Evolutionary conservation across 2,329 filamentous ascomycete species (phyloP).

Genomic region (Sclerotinia nivalis): DNA sequence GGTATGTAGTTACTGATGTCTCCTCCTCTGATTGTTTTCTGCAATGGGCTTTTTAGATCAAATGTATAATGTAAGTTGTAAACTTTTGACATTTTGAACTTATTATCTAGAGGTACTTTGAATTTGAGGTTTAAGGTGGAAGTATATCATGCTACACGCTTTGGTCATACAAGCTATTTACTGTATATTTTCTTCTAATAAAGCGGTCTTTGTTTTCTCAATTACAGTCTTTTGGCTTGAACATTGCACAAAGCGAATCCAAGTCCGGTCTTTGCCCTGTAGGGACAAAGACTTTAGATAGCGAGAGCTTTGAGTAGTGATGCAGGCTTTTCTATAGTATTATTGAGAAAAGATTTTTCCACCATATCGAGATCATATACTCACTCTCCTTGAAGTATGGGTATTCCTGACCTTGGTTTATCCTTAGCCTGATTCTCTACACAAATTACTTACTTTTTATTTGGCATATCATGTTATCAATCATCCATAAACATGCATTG

Average conservation of each 20-base stretch:
- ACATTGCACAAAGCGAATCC: background rate
- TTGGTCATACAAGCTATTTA: background rate
- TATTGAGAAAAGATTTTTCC: background rate
- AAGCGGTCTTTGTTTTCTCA: background rate
- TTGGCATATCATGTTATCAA: background rate
- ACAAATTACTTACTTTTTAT: background rate
- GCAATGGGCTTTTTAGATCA: accelerated
- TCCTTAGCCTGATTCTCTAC: background rate
- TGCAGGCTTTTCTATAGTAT: background rate
- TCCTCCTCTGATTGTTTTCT: no score
- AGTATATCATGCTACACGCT: background rate
- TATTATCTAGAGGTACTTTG: background rate
- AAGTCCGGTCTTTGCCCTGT: background rate
- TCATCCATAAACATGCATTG: background rate
- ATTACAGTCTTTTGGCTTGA: background rate
- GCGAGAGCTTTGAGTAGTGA: background rate
- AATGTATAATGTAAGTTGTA: background rate
- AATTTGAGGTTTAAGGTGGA: background rate
- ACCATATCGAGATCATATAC: background rate
- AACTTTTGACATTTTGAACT: background rate
- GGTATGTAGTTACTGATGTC: slow-evolving; percentile 15
- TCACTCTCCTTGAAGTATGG: background rate
- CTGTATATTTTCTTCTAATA: background rate
- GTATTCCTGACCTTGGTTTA: background rate
- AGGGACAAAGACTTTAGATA: background rate